Percentiles rank a stretch among this genome's conserved stretches.
Evolutionary conservation across 176 grass and related monocot genomes (phyloP).

Genomic region (Secale cereale): DNA sequence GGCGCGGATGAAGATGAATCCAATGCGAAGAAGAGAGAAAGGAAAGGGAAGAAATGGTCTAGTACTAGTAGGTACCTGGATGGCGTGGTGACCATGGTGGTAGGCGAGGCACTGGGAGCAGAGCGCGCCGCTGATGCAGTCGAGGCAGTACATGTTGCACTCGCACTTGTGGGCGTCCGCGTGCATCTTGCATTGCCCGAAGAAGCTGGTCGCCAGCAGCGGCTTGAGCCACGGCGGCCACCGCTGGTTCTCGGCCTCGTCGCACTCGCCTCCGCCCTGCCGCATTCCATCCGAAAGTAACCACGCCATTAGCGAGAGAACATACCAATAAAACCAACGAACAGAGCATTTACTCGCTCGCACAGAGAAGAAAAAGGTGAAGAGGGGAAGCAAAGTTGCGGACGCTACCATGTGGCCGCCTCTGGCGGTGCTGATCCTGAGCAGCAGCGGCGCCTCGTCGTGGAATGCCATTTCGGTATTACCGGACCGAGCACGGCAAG

Average conservation of each 20-base stretch:
- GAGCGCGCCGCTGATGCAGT: constrained; percentile 84
- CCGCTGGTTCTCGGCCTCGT: constrained; percentile 49
- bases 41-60: background rate
- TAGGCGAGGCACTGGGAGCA: constrained; percentile 87
- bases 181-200: constrained; percentile 95
- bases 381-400: background rate
- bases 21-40: background rate
- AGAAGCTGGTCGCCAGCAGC: constrained; percentile 79
- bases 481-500: background rate
- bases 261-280: constrained; percentile 35
- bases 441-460: constrained; percentile 54
- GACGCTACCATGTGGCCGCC: constrained; percentile 45
- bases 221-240: constrained; percentile 96
- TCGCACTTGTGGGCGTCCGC: constrained; percentile 94
- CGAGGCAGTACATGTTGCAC: constrained; percentile 99
- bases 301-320: background rate
- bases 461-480: constrained; percentile 63
- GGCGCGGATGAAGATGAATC: background rate
- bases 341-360: background rate
- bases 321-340: background rate
- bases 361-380: no score
- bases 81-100: constrained; percentile 80
- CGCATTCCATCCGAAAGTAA: constrained; percentile 27
- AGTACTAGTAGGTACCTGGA: constrained; percentile 46
- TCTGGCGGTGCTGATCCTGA: constrained; percentile 53